phyloP scores from a whole-genome alignment of 1,284 basidiomycete species.

The Paramarasmius palmivorus region DNA sequence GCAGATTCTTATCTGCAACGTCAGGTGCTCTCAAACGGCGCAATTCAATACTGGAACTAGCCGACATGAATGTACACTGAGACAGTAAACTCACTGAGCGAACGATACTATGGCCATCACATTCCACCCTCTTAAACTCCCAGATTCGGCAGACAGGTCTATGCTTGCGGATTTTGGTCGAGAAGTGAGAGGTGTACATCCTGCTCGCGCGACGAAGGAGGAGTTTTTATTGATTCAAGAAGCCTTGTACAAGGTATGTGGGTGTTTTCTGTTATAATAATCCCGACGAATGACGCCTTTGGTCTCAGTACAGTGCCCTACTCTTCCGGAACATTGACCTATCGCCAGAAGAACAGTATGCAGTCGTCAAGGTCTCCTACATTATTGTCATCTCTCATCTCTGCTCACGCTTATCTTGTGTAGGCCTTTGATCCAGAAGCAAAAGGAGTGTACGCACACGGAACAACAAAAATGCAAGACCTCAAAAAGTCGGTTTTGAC shows the following conservation, averaged over 20 bases:
- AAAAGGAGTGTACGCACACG: slow-evolving; percentile 60
- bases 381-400: neutral
- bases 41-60: too few species aligned
- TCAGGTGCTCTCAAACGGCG: too few species aligned
- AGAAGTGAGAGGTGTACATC: slow-evolving; percentile 51
- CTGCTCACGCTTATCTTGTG: neutral
- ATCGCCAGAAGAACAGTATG: slow-evolving; percentile 81
- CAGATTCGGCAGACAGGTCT: slow-evolving; percentile 46
- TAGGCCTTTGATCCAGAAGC: slow-evolving; percentile 64
- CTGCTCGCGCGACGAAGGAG: slow-evolving; percentile 40
- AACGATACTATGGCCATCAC: slow-evolving; percentile 39
- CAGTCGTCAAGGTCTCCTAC: slow-evolving; percentile 66
- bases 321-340: slow-evolving; percentile 72
- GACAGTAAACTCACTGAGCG: too few species aligned
- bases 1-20: too few species aligned
- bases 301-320: slow-evolving; percentile 62
- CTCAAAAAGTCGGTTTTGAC: slow-evolving; percentile 65
- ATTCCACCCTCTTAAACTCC: slow-evolving; percentile 42
- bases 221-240: slow-evolving; percentile 52
- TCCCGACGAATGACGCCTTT: neutral
- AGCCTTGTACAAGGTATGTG: slow-evolving; percentile 50
- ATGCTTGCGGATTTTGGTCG: slow-evolving; percentile 53
- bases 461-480: slow-evolving; percentile 65
- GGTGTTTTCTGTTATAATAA: neutral
- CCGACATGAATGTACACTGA: too few species aligned